phyloP scores from a whole-genome alignment of 768 basidiomycete species.

The Tephrocybe sp. region DNA sequence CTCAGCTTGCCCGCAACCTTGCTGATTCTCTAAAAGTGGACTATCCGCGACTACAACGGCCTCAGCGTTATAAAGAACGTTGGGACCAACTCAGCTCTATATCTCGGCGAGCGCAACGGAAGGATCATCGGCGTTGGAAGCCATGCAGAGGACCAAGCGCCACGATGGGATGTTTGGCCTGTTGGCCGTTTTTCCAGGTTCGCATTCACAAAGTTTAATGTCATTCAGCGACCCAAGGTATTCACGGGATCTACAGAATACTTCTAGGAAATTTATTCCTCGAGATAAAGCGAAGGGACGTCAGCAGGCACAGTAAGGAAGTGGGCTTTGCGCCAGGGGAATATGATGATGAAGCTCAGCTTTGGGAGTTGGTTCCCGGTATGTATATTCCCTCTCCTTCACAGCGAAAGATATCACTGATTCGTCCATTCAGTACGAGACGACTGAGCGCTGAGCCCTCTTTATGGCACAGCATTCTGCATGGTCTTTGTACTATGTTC shows the following conservation, averaged over 20 bases:
- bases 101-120: conserved; percentile 9
- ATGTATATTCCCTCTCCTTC: too few relatives aligned
- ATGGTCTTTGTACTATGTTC: too few relatives aligned
- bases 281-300: conserved; percentile 2
- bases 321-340: conserved; percentile 11
- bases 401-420: too few relatives aligned
- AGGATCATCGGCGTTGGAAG: conserved; percentile 4
- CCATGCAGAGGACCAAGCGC: conserved; percentile 8
- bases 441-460: neutral
- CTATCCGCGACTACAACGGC: conserved; percentile 7
- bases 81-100: conserved; percentile 1
- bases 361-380: conserved; percentile 10
- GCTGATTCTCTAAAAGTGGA: neutral
- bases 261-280: conserved; percentile 10
- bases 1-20: neutral
- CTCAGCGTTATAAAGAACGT: conserved; percentile 8
- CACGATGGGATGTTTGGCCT: conserved; percentile 12
- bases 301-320: conserved; percentile 1
- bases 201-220: neutral
- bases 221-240: too few relatives aligned
- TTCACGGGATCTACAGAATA: neutral
- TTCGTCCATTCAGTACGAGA: neutral
- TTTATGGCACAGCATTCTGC: too few relatives aligned
- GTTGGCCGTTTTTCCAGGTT: conserved; percentile 10
- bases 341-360: conserved; percentile 10